Evolutionary conservation across 2,329 filamentous ascomycete species (phyloP).

Genomic region (Aurifilum marmelostoma): DNA sequence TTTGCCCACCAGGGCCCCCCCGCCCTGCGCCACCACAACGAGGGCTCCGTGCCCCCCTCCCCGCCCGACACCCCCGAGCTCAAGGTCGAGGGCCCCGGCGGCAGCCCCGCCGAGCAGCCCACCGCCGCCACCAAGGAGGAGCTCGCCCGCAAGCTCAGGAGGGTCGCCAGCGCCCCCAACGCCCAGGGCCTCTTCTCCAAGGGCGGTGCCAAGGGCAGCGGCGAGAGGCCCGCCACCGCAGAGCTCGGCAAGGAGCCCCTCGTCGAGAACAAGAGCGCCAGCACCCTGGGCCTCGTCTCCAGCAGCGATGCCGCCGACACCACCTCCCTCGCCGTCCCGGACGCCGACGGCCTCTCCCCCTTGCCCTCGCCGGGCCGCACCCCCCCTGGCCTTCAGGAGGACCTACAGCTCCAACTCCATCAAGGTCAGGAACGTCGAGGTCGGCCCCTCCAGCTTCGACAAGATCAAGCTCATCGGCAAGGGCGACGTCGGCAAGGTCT

Average conservation of each 20-base stretch:
- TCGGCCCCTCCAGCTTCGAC: conserved; percentile 93
- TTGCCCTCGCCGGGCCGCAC: conserved; percentile 71
- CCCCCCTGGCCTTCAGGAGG: conserved; percentile 78
- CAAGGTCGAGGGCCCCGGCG: conserved; percentile 70
- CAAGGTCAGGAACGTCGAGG: conserved; percentile 96
- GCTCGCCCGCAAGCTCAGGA: conserved; percentile 85
- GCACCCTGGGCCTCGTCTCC: conserved; percentile 51
- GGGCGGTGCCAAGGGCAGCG: conserved; percentile 54
- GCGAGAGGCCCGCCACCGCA: conserved; percentile 78
- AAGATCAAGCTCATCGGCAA: conserved; percentile 99
- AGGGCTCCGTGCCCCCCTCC: conserved; percentile 87
- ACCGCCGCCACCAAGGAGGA: conserved; percentile 88
- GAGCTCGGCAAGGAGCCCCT: conserved; percentile 85
- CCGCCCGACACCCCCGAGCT: conserved; percentile 87
- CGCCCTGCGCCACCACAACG: conserved; percentile 90
- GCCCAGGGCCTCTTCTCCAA: conserved; percentile 85
- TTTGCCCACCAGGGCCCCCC: conserved; percentile 96
- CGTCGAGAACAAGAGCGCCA: conserved; percentile 57
- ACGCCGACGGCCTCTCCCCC: conserved; percentile 58
- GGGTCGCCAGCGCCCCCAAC: conserved; percentile 96
- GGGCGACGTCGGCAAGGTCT: conserved; percentile 98
- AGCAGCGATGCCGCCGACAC: conserved; percentile 35
- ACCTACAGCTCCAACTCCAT: conserved; percentile 99
- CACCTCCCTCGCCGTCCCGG: conserved; percentile 45
- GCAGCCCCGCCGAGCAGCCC: conserved; percentile 66